Evolutionary conservation across 805 yeast species (phyloP).

Genomic region (Wickerhamiella nectarea): DNA sequence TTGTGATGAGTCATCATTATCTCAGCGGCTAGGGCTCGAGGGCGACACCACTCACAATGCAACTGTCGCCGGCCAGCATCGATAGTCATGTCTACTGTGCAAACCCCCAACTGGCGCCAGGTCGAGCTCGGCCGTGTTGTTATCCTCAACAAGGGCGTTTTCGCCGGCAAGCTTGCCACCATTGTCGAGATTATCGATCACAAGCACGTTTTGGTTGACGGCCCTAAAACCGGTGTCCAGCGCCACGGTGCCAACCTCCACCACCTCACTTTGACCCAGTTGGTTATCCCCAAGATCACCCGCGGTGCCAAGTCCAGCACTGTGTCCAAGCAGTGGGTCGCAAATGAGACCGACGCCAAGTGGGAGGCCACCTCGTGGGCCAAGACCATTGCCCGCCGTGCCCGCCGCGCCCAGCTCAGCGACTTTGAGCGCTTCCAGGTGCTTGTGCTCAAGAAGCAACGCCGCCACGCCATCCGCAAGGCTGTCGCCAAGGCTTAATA

Average conservation of each 20-base stretch:
- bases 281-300: conserved; percentile 72
- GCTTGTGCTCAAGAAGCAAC: conserved; percentile 92
- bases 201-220: conserved; percentile 95
- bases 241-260: conserved; percentile 86
- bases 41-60: conserved; percentile 2
- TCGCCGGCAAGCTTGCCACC: conserved; percentile 78
- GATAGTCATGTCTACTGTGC: conserved; percentile 28
- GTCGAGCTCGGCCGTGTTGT: conserved; percentile 99
- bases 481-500: conserved; percentile 79
- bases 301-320: conserved; percentile 85
- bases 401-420: conserved; percentile 80
- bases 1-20: neutral
- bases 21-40: neutral
- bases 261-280: conserved; percentile 84
- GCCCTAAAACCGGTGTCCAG: conserved; percentile 77
- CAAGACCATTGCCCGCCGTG: conserved; percentile 91
- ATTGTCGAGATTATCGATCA: conserved; percentile 98
- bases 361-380: conserved; percentile 96
- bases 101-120: conserved; percentile 97
- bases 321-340: conserved; percentile 86
- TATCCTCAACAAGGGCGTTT: conserved; percentile 66
- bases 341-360: conserved; percentile 74
- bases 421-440: conserved; percentile 99
- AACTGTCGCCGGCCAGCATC: neutral
- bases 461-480: conserved; percentile 86